Percentiles rank a stretch among this genome's conserved stretches.
phyloP scores from a whole-genome alignment of 2,329 filamentous ascomycete genomes.

The Neoascochyta sp. region DNA sequence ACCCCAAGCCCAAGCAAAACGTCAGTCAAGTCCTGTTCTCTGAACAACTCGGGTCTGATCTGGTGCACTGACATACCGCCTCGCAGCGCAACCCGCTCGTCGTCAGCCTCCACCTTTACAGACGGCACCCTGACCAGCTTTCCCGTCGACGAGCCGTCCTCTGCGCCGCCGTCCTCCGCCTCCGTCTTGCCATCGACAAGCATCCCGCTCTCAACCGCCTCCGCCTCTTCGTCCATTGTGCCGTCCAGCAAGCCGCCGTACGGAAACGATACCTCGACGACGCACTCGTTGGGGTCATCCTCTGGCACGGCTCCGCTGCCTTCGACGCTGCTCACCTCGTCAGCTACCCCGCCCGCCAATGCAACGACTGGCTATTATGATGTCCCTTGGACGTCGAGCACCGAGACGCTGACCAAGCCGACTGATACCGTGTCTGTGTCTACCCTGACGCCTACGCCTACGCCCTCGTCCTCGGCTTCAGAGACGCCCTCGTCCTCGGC shows the following conservation, averaged over 20 bases:
- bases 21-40: slow-evolving; percentile 5
- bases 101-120: slow-evolving; percentile 11
- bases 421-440: too few species aligned
- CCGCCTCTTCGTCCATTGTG: slow-evolving; percentile 1
- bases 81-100: slow-evolving; percentile 3
- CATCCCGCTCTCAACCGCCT: slow-evolving; percentile 2
- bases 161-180: slow-evolving; percentile 1
- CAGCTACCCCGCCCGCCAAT: slow-evolving; percentile 2
- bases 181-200: slow-evolving; percentile 1
- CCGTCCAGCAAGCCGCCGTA: slow-evolving; percentile 6
- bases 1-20: slow-evolving; percentile 2
- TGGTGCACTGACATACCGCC: slow-evolving; percentile 4
- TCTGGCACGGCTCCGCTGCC: slow-evolving; percentile 1
- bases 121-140: slow-evolving; percentile 20
- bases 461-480: neutral
- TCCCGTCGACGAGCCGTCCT: slow-evolving; percentile 7
- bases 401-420: slow-evolving; percentile 3
- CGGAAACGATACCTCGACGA: slow-evolving; percentile 2
- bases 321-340: slow-evolving; percentile 1
- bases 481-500: neutral
- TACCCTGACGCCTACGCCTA: too few species aligned
- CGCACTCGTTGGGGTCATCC: slow-evolving; percentile 1
- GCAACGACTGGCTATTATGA: slow-evolving; percentile 3
- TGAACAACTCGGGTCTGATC: slow-evolving; percentile 1
- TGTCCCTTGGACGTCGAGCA: slow-evolving; percentile 1